These are phyloP conservation scores for Fusarium brachygibbosum DNA, from an alignment of 2,329 filamentous ascomycete genomes.

Conservation along the genomic window DNA sequence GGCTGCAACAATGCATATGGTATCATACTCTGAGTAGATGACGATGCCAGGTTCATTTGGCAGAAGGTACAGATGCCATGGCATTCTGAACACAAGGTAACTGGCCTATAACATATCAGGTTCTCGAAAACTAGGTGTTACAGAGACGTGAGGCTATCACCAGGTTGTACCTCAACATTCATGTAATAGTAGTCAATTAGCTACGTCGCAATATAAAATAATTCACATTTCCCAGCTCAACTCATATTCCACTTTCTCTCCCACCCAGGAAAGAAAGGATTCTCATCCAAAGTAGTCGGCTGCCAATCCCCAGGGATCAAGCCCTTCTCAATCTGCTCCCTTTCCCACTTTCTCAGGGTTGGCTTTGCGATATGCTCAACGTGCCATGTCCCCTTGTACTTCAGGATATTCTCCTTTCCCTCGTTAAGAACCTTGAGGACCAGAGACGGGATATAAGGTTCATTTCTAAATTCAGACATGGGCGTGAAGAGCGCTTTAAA, in stretches of 20 bases:
- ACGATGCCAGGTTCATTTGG: too few species aligned
- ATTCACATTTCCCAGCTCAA: not conserved
- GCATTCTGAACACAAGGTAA: too few species aligned
- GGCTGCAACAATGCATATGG: too few species aligned
- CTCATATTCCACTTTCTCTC: conserved; percentile 50
- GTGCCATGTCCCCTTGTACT: conserved; percentile 87
- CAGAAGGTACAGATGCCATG: too few species aligned
- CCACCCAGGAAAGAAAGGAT: conserved; percentile 83
- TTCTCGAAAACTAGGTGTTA: too few species aligned
- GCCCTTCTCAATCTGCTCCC: conserved; percentile 75
- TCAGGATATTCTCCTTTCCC: conserved; percentile 75
- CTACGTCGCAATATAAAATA: not conserved
- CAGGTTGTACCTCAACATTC: not conserved
- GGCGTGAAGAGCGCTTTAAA: conserved; percentile 90
- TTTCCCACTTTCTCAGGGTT: conserved; percentile 71
- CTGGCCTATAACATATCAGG: too few species aligned
- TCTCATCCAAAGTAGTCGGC: conserved; percentile 77
- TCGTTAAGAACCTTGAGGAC: conserved; percentile 74
- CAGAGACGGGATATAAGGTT: conserved; percentile 79
- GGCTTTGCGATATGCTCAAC: conserved; percentile 80
- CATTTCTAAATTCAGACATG: conserved; percentile 75
- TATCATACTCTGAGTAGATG: too few species aligned
- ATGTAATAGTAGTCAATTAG: not conserved
- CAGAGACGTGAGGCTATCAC: not conserved
- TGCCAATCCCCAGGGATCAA: conserved; percentile 74